Conservation (phyloP, 345 rosid genomes). For the Cardiospermum halicacabum region DNA sequence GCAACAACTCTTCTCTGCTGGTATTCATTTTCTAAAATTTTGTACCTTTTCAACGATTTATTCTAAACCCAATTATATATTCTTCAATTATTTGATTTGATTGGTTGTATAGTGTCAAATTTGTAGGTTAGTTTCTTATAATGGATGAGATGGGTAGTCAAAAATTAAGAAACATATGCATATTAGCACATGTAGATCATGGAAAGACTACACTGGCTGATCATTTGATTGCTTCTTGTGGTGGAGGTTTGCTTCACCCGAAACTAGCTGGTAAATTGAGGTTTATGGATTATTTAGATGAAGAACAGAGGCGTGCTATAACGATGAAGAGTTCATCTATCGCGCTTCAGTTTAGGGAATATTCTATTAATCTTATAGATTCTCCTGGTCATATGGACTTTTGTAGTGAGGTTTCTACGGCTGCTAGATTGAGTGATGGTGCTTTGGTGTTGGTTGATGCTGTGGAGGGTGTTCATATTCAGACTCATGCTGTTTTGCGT, state of each 20-base stretch:
- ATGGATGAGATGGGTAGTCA: slow-evolving; percentile 45
- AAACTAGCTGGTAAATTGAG: slow-evolving; percentile 81
- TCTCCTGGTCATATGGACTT: slow-evolving; percentile 99
- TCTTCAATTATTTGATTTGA: not conserved
- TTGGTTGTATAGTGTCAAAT: not conserved
- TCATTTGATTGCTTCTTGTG: slow-evolving; percentile 78
- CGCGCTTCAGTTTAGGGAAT: slow-evolving; percentile 49
- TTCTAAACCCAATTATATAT: not conserved
- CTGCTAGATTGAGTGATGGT: slow-evolving; percentile 89
- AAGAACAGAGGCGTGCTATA: slow-evolving; percentile 94
- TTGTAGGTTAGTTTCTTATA: not conserved
- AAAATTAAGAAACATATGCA: slow-evolving; percentile 72
- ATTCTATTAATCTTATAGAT: slow-evolving; percentile 70
- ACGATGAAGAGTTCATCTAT: slow-evolving; percentile 98
- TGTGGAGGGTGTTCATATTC: slow-evolving; percentile 91
- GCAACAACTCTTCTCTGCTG: not conserved
- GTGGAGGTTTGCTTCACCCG: slow-evolving; percentile 74
- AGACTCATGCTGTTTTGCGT: slow-evolving; percentile 87
- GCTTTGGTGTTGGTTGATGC: slow-evolving; percentile 92
- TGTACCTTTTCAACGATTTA: not conserved
- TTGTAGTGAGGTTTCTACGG: slow-evolving; percentile 91
- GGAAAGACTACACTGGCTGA: slow-evolving; percentile 96
- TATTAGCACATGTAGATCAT: slow-evolving; percentile 93
- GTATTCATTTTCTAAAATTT: not conserved
- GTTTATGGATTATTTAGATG: slow-evolving; percentile 90